Conservation (phyloP, 805 yeast genomes). For the Kurtzmaniella fragi region DNA sequence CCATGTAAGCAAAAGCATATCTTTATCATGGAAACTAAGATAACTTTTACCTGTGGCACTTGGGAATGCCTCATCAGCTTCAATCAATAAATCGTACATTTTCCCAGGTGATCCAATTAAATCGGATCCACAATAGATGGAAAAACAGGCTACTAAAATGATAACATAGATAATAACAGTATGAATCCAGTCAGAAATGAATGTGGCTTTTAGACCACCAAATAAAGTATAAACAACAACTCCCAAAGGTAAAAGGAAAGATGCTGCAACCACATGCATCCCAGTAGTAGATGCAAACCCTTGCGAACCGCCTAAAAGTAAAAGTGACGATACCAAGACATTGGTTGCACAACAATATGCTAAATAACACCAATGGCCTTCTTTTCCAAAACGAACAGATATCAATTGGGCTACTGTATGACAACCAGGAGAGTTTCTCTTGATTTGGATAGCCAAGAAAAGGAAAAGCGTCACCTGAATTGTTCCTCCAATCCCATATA, state of each 20-base stretch:
- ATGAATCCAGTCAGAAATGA: slow-evolving; percentile 73
- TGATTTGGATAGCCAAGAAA: slow-evolving; percentile 15
- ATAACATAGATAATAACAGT: slow-evolving; percentile 41
- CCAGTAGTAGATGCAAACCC: slow-evolving; percentile 38
- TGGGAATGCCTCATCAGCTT: slow-evolving; percentile 13
- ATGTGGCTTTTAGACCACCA: slow-evolving; percentile 82
- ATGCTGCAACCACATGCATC: slow-evolving; percentile 41
- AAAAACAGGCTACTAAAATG: slow-evolving; percentile 26
- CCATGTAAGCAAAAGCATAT: slow-evolving; percentile 4
- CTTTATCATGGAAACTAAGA: slow-evolving; percentile 3
- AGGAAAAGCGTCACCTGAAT: slow-evolving; percentile 14
- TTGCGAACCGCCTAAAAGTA: slow-evolving; percentile 42
- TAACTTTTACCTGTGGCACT: slow-evolving; percentile 3
- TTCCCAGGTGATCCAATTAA: slow-evolving; percentile 41
- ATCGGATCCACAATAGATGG: slow-evolving; percentile 29
- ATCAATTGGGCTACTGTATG: slow-evolving; percentile 22
- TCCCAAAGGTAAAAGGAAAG: slow-evolving; percentile 47
- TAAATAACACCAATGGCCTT: slow-evolving; percentile 10
- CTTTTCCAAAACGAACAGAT: slow-evolving; percentile 8
- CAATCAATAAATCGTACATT: slow-evolving; percentile 37
- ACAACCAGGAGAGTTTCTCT: slow-evolving; percentile 34
- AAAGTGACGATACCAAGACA: slow-evolving; percentile 10
- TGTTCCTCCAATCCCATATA: slow-evolving; percentile 30
- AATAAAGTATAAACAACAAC: slow-evolving; percentile 68
- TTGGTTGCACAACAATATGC: slow-evolving; percentile 9